phyloP scores from a whole-genome alignment of 2,329 filamentous ascomycete genomes.

The Onygenales sp. region DNA sequence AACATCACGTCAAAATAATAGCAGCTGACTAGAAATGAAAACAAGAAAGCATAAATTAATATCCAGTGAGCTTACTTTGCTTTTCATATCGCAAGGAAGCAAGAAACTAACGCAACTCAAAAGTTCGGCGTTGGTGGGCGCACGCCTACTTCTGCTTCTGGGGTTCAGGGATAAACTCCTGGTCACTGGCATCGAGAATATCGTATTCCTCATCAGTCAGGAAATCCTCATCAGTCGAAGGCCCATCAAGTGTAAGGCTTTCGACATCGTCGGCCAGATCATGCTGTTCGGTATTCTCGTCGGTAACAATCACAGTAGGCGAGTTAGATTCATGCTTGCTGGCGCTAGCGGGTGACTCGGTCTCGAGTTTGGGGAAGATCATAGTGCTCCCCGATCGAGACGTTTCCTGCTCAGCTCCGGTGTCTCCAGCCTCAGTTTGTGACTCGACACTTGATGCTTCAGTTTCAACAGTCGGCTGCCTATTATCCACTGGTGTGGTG shows the following conservation, averaged over 20 bases:
- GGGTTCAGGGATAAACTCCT: constrained; percentile 58
- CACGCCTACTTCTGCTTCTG: constrained; percentile 8
- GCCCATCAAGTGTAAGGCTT: constrained; percentile 44
- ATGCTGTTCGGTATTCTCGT: constrained; percentile 39
- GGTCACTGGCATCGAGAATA: constrained; percentile 87
- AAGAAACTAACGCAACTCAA: neutral
- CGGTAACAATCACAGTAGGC: constrained; percentile 22
- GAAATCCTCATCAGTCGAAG: constrained; percentile 52
- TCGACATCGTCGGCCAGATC: constrained; percentile 49
- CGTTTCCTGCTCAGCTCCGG: constrained; percentile 23
- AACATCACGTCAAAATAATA: neutral
- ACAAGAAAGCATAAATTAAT: neutral
- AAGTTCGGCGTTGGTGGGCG: no score
- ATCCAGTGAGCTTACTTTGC: neutral
- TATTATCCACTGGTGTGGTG: neutral
- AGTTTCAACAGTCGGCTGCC: constrained; percentile 9
- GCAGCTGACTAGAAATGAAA: neutral
- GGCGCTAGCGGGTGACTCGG: constrained; percentile 67
- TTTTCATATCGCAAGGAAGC: constrained; percentile 1
- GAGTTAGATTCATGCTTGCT: constrained; percentile 58
- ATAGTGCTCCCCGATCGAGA: constrained; percentile 54
- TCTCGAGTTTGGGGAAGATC: constrained; percentile 95
- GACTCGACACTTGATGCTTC: constrained; percentile 2
- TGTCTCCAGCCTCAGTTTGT: constrained; percentile 13
- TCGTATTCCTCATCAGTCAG: constrained; percentile 98